Evolutionary conservation across 2,329 filamentous ascomycete species (phyloP).

Genomic region (Onygena corvina): DNA sequence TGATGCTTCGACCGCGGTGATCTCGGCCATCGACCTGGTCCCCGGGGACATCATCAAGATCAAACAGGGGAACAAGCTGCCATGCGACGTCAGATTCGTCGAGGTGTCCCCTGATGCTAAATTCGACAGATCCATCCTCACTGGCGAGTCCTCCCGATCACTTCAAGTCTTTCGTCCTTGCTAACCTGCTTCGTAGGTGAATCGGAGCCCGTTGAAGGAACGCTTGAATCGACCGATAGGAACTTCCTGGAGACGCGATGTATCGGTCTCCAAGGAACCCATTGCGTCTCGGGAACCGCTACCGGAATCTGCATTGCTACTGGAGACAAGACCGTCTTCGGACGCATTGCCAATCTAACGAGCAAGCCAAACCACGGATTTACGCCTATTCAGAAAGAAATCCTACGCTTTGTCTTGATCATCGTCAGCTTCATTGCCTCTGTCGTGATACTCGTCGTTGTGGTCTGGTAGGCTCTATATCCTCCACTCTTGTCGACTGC

Average conservation of each 20-base stretch:
- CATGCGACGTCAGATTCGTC: slow-evolving; percentile 60
- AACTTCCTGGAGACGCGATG: slow-evolving; percentile 68
- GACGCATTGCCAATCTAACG: slow-evolving; percentile 60
- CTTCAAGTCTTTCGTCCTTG: neutral
- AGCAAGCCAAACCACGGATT: slow-evolving; percentile 55
- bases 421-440: slow-evolving; percentile 55
- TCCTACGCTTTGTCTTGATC: slow-evolving; percentile 58
- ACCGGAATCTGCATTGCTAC: slow-evolving; percentile 58
- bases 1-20: slow-evolving; percentile 41
- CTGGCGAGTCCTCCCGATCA: slow-evolving; percentile 35
- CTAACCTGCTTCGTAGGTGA: slow-evolving; percentile 39
- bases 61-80: slow-evolving; percentile 60
- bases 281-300: slow-evolving; percentile 58
- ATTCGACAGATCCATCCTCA: slow-evolving; percentile 63
- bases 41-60: slow-evolving; percentile 59
- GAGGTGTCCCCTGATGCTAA: slow-evolving; percentile 56
- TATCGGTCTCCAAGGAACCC: slow-evolving; percentile 68
- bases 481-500: neutral
- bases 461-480: slow-evolving; percentile 47
- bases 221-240: slow-evolving; percentile 53
- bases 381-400: slow-evolving; percentile 60
- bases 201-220: slow-evolving; percentile 51
- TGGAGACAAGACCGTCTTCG: slow-evolving; percentile 62
- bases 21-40: slow-evolving; percentile 50
- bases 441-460: slow-evolving; percentile 42